Evolutionary conservation across 495 filamentous ascomycete species (phyloP).

Genomic region (Aspergillus cristatus): DNA sequence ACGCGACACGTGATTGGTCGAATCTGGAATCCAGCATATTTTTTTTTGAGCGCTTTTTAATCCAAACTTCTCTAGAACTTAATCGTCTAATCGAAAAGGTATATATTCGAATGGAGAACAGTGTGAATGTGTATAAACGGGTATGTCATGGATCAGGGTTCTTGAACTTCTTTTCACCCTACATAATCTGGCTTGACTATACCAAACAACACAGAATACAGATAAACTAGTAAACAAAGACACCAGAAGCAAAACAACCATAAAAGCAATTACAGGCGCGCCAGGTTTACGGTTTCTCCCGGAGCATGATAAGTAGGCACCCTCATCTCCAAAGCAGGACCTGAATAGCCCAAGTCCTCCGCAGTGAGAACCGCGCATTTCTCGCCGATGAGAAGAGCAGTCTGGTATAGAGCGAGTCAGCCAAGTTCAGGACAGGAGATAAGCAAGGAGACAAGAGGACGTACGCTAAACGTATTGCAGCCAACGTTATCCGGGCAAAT

Average conservation of each 20-base stretch:
- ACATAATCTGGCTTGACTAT: no score
- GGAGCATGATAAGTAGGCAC: conserved; percentile 55
- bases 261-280: conserved; percentile 9
- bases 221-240: no score
- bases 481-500: conserved; percentile 81
- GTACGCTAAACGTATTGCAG: conserved; percentile 58
- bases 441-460: conserved; percentile 5
- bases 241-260: not conserved
- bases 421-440: not conserved
- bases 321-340: conserved; percentile 66
- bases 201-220: no score
- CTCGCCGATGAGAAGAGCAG: conserved; percentile 75
- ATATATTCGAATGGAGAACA: no score
- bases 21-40: no score
- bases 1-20: no score
- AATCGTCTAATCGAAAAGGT: no score
- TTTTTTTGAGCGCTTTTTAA: no score
- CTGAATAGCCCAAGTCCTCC: conserved; percentile 69
- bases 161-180: no score
- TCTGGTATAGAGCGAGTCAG: conserved; percentile 29
- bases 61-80: no score
- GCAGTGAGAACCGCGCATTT: conserved; percentile 65
- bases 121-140: no score
- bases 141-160: no score
- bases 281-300: conserved; percentile 31